Evolutionary conservation across 2,329 filamentous ascomycete genomes (phyloP), one percentile per base, ranked within the genome.

Genomic region (Chrysoporthe puriensis): DNA sequence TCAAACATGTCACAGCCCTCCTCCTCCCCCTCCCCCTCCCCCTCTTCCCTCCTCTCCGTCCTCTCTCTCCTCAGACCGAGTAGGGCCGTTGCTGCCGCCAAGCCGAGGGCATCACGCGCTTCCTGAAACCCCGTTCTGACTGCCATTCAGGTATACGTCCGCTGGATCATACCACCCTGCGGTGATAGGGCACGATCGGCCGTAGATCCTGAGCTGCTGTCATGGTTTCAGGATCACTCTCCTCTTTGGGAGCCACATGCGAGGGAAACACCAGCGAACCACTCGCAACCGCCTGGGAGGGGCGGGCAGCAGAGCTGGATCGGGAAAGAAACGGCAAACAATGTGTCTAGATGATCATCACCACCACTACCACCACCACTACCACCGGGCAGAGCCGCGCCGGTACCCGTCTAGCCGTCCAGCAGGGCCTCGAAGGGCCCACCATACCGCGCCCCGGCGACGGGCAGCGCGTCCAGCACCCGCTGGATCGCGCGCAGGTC

Each of bases 401-500:
- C 26, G 26, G 26, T 26, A 26, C 26, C 26, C 26, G 16, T 57
- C 44, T 67, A 68, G 21, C 61, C 65, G 40, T 60, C 54, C 43
- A 69, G 46, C 34, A 63, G 48, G 7, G 44, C 34, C 59, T 67
- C 65, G 21, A 48, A 50, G 16, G n/a, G 13, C 3, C 65, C 58
- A 13, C 57, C 78, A 72, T 88, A 89, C 44, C 87, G 79, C 1
- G 70, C 76, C 1, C 87, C 87, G 0, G 76, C 76, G 8, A 82
- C 73, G 57, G 81, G 79, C 71, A 87, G 84, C 62, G 78, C 79
- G 7, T 76, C 77, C 36, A 89, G 72, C 18, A 85, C 80, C 18
- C 73, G 72, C 62, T 86, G 82, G 57, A 89, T 84, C 70, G 83
- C 80, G 3, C 73, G 75, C 75, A 87, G 73, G 69, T 89, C 87